Percentiles rank a stretch among this genome's conserved stretches.
These are phyloP conservation scores for Ophiostoma ulmi DNA, from an alignment of 2,329 filamentous ascomycete genomes.

Conservation along the genomic window DNA sequence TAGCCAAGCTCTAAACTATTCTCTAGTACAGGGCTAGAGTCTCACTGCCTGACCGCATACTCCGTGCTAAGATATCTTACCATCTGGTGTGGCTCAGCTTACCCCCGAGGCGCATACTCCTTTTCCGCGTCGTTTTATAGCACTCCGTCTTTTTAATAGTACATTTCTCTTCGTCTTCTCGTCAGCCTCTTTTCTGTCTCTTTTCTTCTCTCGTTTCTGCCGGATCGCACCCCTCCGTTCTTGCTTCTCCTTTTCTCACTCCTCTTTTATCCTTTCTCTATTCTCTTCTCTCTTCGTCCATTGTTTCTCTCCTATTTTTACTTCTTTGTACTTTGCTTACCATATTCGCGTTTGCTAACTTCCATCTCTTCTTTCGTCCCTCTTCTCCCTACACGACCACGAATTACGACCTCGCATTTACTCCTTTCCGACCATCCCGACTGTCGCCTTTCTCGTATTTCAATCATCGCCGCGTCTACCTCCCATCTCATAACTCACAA, in stretches of 20 bases:
- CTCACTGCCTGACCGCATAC: background rate
- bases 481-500: background rate
- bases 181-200: conserved; percentile 6
- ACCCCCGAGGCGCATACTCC: background rate
- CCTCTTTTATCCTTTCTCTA: background rate
- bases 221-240: background rate
- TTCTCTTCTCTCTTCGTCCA: background rate
- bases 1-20: background rate
- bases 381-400: background rate
- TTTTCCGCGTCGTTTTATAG: conserved; percentile 4
- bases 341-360: background rate
- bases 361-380: background rate
- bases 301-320: background rate
- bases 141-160: background rate
- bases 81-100: conserved; percentile 11
- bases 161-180: background rate
- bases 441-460: background rate
- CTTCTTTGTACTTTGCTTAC: background rate
- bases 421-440: background rate
- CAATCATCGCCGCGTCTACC: background rate
- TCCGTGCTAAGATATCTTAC: background rate
- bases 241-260: background rate
- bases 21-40: background rate
- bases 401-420: background rate
- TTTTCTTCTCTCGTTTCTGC: background rate